These are phyloP conservation scores for Penicillium riverlandense DNA, from an alignment of 495 filamentous ascomycete genomes.

Conservation along the genomic window DNA sequence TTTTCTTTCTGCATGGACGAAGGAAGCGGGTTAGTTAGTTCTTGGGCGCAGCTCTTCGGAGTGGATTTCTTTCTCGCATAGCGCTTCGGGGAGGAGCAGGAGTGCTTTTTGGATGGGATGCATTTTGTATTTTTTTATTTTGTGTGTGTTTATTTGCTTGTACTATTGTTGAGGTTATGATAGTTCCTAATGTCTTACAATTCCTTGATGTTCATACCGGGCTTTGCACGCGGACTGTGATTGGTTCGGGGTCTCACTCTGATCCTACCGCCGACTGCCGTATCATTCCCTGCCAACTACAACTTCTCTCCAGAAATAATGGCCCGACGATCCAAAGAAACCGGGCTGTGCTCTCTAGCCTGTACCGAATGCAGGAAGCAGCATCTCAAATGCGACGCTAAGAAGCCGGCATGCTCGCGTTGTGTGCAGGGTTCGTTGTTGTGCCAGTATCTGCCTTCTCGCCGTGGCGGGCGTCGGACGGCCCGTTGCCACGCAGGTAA, in stretches of 20 bases:
- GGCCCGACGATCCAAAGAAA: slow-evolving; percentile 15
- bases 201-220: no score
- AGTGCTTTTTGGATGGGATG: slow-evolving; percentile 5
- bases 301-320: neutral
- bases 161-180: no score
- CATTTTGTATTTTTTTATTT: slow-evolving; percentile 13
- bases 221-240: no score
- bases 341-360: slow-evolving; percentile 24
- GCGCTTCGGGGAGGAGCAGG: slow-evolving; percentile 18
- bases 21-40: slow-evolving; percentile 9
- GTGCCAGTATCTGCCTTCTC: slow-evolving; percentile 33
- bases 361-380: slow-evolving; percentile 38
- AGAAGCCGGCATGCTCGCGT: slow-evolving; percentile 28
- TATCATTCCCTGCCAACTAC: no score
- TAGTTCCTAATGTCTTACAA: no score
- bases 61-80: slow-evolving; percentile 23
- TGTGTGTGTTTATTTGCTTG: slow-evolving; percentile 2
- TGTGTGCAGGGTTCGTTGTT: slow-evolving; percentile 20
- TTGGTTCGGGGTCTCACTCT: no score
- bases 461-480: slow-evolving; percentile 29
- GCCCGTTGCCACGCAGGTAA: slow-evolving; percentile 11
- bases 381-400: slow-evolving; percentile 36
- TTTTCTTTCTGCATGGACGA: slow-evolving; percentile 8
- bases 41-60: slow-evolving; percentile 14
- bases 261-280: no score